phyloP scores from a whole-genome alignment of 225 moss, liverwort and hornwort species.

The Antitrichia curtipendula region DNA sequence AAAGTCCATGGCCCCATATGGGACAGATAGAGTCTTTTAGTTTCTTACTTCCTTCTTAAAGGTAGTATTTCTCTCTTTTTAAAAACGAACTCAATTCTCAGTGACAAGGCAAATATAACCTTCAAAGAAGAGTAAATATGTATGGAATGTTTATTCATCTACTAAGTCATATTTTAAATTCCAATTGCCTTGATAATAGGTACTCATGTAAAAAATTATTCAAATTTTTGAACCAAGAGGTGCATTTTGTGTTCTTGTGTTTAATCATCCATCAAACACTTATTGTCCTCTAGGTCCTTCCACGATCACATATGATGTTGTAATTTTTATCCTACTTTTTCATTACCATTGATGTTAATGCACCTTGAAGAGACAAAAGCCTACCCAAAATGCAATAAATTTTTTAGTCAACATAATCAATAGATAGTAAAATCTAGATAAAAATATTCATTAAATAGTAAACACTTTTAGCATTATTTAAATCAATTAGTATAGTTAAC shows the following conservation, averaged over 20 bases:
- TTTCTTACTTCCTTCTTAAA: not conserved
- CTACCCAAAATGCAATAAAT: not conserved
- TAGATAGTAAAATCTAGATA: not conserved
- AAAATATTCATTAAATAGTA: not conserved
- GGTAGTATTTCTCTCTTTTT: not conserved
- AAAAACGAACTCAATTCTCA: not conserved
- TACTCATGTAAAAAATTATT: not conserved
- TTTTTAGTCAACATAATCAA: not conserved
- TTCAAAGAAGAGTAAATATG: not conserved
- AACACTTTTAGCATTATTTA: not conserved
- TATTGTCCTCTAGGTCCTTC: not conserved
- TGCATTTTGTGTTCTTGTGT: not conserved
- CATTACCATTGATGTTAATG: not conserved
- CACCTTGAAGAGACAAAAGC: not conserved
- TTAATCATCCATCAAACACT: not conserved
- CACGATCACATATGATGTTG: accelerated
- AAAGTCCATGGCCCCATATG: accelerated
- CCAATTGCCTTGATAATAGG: accelerated
- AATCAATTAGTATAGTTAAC: not conserved
- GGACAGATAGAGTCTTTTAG: not conserved
- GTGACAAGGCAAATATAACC: not conserved
- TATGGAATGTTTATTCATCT: not conserved
- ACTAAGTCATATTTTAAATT: not conserved
- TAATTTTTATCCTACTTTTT: not conserved
- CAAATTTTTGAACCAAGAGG: not conserved